A percentile compares a stretch with the other conserved stretches of the same genome.
Evolutionary conservation across 2,329 filamentous ascomycete genomes (phyloP).

Genomic region (Colletotrichum sp.): DNA sequence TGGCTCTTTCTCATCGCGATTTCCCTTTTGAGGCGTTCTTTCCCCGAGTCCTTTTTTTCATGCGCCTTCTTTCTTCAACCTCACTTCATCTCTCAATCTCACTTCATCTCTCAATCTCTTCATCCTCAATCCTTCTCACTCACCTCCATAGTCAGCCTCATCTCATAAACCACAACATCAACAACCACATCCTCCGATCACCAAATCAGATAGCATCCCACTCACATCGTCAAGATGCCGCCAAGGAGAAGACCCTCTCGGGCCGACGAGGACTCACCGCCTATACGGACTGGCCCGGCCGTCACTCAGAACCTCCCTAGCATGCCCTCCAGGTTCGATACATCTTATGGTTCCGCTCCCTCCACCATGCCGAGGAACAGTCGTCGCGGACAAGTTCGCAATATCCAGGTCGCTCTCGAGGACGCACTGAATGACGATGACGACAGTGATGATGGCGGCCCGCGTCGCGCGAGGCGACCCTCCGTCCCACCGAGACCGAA

Average conservation of each 20-base stretch:
- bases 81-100: not conserved
- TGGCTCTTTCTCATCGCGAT: not conserved
- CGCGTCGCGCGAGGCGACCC: not conserved
- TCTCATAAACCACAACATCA: not conserved
- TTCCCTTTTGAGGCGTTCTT: not conserved
- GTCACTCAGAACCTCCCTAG: slow-evolving; percentile 24
- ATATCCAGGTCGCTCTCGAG: slow-evolving; percentile 23
- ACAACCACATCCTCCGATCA: not conserved
- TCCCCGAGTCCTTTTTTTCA: not conserved
- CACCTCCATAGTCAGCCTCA: not conserved
- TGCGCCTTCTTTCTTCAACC: not conserved
- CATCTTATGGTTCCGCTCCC: slow-evolving; percentile 27
- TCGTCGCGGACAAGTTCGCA: slow-evolving; percentile 23
- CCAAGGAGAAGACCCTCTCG: slow-evolving; percentile 6
- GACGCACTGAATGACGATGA: slow-evolving; percentile 17
- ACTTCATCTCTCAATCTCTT: not conserved
- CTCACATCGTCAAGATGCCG: slow-evolving; percentile 10
- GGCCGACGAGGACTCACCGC: not conserved
- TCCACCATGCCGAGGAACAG: slow-evolving; percentile 22
- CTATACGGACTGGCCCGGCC: slow-evolving; percentile 17
- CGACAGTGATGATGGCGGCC: not conserved
- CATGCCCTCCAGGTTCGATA: slow-evolving; percentile 24
- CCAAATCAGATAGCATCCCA: not conserved
- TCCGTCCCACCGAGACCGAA: not conserved
- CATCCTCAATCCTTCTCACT: not conserved